phyloP scores from a whole-genome alignment of 176 grass and related monocot species.

The Eleusine coracana region DNA sequence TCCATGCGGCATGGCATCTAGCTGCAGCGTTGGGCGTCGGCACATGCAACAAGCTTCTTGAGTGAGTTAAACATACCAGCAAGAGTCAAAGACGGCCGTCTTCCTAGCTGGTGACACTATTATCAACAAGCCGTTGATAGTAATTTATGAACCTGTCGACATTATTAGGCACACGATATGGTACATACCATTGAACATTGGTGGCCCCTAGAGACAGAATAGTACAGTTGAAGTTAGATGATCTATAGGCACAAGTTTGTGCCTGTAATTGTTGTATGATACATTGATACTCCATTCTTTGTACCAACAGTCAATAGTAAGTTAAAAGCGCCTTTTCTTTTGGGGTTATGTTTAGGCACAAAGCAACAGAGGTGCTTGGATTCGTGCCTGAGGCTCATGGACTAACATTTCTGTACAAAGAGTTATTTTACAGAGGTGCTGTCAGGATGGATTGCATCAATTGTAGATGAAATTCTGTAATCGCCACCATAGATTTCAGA shows the following conservation, averaged over 20 bases:
- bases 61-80: slow-evolving; percentile 43
- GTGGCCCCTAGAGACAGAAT: neutral
- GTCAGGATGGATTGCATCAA: no score
- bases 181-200: slow-evolving; percentile 29
- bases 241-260: neutral
- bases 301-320: neutral
- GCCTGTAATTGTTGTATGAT: slow-evolving; percentile 6
- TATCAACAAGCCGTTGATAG: slow-evolving; percentile 45
- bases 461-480: no score
- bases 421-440: no score
- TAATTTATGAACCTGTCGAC: slow-evolving; percentile 45
- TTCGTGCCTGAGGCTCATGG: no score
- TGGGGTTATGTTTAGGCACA: neutral
- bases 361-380: neutral
- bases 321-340: neutral
- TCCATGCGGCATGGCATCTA: slow-evolving; percentile 93
- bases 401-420: no score
- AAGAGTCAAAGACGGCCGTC: neutral
- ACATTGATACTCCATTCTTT: slow-evolving; percentile 21
- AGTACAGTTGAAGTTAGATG: slow-evolving; percentile 10
- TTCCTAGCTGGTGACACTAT: neutral
- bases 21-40: slow-evolving; percentile 75
- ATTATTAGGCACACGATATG: neutral
- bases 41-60: slow-evolving; percentile 91
- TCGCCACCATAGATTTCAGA: no score